Conservation (phyloP, 768 basidiomycete genomes). For the Collybia sp. region DNA sequence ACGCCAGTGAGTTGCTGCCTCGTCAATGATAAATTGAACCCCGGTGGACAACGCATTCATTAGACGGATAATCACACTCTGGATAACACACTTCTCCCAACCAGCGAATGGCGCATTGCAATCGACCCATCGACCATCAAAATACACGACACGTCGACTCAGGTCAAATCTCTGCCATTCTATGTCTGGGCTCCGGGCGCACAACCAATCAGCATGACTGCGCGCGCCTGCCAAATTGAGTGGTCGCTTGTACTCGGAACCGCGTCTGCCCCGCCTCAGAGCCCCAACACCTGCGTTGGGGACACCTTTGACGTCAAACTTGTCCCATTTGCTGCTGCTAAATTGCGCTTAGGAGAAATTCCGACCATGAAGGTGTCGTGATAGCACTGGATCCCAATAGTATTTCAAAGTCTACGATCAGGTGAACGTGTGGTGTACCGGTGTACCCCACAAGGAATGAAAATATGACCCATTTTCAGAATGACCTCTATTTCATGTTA, state of each 20-base stretch:
- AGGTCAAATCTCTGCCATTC: constrained; percentile 23
- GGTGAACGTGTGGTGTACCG: too few relatives aligned
- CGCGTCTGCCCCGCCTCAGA: constrained; percentile 29
- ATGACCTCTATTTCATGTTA: too few relatives aligned
- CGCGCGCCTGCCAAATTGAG: constrained; percentile 30
- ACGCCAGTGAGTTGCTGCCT: constrained; percentile 24
- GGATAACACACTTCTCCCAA: constrained; percentile 33
- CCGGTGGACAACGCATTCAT: neutral
- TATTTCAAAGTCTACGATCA: too few relatives aligned
- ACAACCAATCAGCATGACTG: constrained; percentile 34
- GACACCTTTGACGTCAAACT: constrained; percentile 27
- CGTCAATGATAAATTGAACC: neutral
- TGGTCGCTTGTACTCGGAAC: constrained; percentile 28
- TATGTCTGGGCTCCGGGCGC: constrained; percentile 35
- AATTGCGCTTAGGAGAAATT: constrained; percentile 34
- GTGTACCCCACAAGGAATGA: too few relatives aligned
- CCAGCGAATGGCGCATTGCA: constrained; percentile 31
- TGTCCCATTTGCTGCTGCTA: constrained; percentile 35
- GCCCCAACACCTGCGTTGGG: constrained; percentile 28
- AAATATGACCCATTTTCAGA: too few relatives aligned
- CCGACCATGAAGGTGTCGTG: constrained; percentile 24
- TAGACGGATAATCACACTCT: constrained; percentile 35
- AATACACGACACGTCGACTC: constrained; percentile 23
- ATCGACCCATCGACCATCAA: constrained; percentile 32
- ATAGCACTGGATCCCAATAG: too few relatives aligned